Evolutionary conservation across 2,329 filamentous ascomycete species (phyloP).

Genomic region (Ophiostoma piceae): DNA sequence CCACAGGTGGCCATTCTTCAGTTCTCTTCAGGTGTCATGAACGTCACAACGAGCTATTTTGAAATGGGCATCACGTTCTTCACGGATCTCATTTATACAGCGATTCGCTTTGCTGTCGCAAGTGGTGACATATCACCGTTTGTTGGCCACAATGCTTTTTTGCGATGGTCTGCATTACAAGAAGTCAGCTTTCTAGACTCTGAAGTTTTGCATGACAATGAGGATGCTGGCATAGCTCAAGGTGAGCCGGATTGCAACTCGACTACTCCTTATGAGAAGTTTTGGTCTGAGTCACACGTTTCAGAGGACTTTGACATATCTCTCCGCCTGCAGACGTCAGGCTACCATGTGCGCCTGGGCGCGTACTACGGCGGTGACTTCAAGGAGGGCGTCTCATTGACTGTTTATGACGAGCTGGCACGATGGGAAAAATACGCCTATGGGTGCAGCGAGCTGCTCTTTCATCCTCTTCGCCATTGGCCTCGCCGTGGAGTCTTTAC

Average conservation of each 20-base stretch:
- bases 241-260: constrained; percentile 29
- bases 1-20: constrained; percentile 75
- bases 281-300: constrained; percentile 75
- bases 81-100: constrained; percentile 69
- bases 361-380: constrained; percentile 70
- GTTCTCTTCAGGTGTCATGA: constrained; percentile 73
- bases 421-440: constrained; percentile 87
- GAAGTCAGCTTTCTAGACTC: constrained; percentile 65
- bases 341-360: constrained; percentile 67
- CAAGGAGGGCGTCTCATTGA: constrained; percentile 77
- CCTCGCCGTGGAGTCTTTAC: constrained; percentile 69
- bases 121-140: constrained; percentile 74
- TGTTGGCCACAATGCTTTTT: constrained; percentile 71
- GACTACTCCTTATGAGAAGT: constrained; percentile 71
- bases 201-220: constrained; percentile 38
- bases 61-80: constrained; percentile 67
- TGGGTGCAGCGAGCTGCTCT: constrained; percentile 75
- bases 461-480: constrained; percentile 73
- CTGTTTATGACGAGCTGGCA: constrained; percentile 76
- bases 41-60: constrained; percentile 68
- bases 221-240: not conserved
- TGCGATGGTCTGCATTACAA: constrained; percentile 71
- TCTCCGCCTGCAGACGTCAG: constrained; percentile 64
- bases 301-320: constrained; percentile 82
- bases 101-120: constrained; percentile 68